Conservation (phyloP, 106 monocot species). For the Platanthera zijinensis region DNA sequence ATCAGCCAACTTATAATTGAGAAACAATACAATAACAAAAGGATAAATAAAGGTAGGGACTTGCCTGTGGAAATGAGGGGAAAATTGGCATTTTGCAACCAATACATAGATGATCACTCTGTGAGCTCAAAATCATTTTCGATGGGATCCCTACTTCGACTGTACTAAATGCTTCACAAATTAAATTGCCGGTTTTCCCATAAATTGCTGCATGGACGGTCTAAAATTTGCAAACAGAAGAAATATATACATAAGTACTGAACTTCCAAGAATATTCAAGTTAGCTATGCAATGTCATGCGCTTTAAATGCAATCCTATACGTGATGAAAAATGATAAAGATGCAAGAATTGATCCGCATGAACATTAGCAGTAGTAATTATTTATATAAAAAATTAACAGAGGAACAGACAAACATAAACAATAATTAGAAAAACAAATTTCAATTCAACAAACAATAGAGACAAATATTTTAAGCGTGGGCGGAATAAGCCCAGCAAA, state of each 20-base stretch:
- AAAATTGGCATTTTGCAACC: slow-evolving; percentile 84
- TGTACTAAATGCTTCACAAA: slow-evolving; percentile 71
- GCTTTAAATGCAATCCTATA: no score
- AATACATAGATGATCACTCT: slow-evolving; percentile 79
- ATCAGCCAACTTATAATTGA: not conserved
- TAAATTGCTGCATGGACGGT: slow-evolving; percentile 50
- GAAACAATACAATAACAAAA: not conserved
- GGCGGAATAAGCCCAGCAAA: no score
- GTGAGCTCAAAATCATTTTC: slow-evolving; percentile 43
- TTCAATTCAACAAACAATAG: no score
- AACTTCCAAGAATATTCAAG: not conserved
- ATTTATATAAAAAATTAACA: not conserved
- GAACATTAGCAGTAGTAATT: no score
- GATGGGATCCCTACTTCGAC: slow-evolving; percentile 78
- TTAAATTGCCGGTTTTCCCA: slow-evolving; percentile 46
- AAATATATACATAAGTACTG: not conserved
- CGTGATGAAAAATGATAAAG: no score
- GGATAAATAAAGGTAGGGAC: not conserved
- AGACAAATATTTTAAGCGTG: no score
- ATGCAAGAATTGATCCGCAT: no score
- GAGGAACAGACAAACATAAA: not conserved
- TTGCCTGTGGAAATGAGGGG: slow-evolving; percentile 65
- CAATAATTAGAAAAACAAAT: no score
- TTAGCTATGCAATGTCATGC: no score
- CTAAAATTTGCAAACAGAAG: slow-evolving; percentile 21